Evolutionary conservation across 192 early-diverging fungal species (phyloP), one percentile per base, ranked within the genome.

Genomic region (Coemansia interrupta): DNA sequence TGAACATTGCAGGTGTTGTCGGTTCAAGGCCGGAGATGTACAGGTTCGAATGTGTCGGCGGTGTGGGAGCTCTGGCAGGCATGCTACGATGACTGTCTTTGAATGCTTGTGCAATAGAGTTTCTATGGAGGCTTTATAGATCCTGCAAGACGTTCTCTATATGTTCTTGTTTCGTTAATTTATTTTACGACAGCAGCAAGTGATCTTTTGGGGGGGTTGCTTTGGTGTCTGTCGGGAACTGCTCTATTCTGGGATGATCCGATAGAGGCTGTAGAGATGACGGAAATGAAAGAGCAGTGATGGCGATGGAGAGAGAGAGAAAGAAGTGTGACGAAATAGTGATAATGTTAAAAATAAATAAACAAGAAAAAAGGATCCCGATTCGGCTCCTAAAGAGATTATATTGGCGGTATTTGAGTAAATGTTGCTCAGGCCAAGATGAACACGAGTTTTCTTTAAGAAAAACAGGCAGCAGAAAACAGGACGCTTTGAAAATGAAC

Each of bases 51-150:
- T 55, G 54, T 20, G 54, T 24, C 20, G 47, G 47, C 47, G 54
- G 54, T 24, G 54, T 42, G 13, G 54, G n/a, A 22, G 32, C 54
- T 55, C 54, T 55, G 20, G 54, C 54, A 42, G 54, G 54, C 54
- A 55, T 55, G 54, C 54, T 55, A 55, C 41, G 36, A 36, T 36
- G 32, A 1, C 32, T 36, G 32, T 36, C 32, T 36, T 36, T 44
- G 43, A 20, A 4, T 44, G 19, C 43, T n/a, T 20, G 43, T 20
- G 15, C 19, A 19, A 36, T 36, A 36, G 32, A 36, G 32, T 36
- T 36, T 36, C 32, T 36, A 36, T 36, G 32, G 10, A 11, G 32
- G 32, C 6, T 36, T 36, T 36, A 36, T 7, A 36, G 32, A 36
- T 36, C 32, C 32, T 36, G 32, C 32, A 36, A 36, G 32, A 36